Conservation (phyloP, 2,329 filamentous ascomycete species). For the Aspergillus persii region DNA sequence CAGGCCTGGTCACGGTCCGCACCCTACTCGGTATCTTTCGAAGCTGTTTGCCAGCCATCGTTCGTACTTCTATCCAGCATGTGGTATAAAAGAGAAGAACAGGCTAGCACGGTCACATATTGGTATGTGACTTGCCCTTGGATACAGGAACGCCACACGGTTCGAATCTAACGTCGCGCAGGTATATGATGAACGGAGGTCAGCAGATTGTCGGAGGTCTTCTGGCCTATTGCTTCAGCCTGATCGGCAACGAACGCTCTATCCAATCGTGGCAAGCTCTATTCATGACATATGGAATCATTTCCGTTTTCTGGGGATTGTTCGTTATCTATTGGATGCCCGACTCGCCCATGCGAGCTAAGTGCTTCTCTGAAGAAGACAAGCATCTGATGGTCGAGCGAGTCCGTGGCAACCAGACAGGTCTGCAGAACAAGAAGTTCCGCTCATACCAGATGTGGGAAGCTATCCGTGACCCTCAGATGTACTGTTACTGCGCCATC, state of each 20-base stretch:
- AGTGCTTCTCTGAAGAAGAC: conserved; percentile 65
- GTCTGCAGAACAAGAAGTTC: conserved; percentile 58
- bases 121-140: conserved; percentile 49
- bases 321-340: conserved; percentile 65
- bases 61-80: conserved; percentile 67
- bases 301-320: conserved; percentile 63
- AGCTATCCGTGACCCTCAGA: conserved; percentile 64
- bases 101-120: conserved; percentile 64
- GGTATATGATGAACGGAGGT: conserved; percentile 72
- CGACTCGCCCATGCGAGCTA: conserved; percentile 69
- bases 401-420: conserved; percentile 60
- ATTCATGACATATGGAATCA: conserved; percentile 64
- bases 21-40: conserved; percentile 70
- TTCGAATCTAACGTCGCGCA: conserved; percentile 12
- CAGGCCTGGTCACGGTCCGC: conserved; percentile 58
- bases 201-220: conserved; percentile 72
- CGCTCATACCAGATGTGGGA: conserved; percentile 55
- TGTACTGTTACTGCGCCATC: conserved; percentile 63
- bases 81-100: conserved; percentile 70
- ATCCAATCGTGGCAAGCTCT: conserved; percentile 67
- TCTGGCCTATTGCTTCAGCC: conserved; percentile 56
- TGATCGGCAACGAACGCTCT: conserved; percentile 51
- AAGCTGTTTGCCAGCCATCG: conserved; percentile 66
- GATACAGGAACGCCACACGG: not conserved
- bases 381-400: conserved; percentile 64